These are phyloP conservation scores for Epichloe coenophiala DNA, from an alignment of 2,329 filamentous ascomycete species.

Conservation along the genomic window DNA sequence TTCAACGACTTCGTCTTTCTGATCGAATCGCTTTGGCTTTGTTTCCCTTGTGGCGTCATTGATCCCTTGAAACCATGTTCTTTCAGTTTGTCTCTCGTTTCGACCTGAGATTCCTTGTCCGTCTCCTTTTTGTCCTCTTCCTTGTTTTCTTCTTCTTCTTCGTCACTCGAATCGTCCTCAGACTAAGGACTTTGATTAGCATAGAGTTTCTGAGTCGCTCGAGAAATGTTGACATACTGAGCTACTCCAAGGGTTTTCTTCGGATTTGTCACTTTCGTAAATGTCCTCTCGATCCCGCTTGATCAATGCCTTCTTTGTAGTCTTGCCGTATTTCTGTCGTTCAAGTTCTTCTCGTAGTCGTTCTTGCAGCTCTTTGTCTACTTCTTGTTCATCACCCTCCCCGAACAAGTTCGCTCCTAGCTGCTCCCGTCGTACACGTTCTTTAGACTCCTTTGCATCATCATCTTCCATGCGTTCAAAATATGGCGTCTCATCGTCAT, in stretches of 20 bases:
- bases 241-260: conserved; percentile 28
- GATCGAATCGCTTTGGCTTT: conserved; percentile 19
- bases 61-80: conserved; percentile 56
- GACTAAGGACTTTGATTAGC: conserved; percentile 23
- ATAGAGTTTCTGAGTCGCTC: too few relatives aligned
- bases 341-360: conserved; percentile 54
- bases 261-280: conserved; percentile 58
- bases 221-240: conserved; percentile 16
- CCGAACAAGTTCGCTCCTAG: conserved; percentile 78
- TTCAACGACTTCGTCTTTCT: conserved; percentile 57
- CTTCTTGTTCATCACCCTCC: conserved; percentile 52
- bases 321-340: conserved; percentile 59
- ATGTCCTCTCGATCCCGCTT: conserved; percentile 79
- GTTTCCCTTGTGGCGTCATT: conserved; percentile 39
- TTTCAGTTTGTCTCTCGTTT: conserved; percentile 34
- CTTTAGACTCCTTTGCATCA: conserved; percentile 57
- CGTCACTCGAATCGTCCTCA: conserved; percentile 31
- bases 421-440: conserved; percentile 65
- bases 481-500: conserved; percentile 69
- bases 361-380: conserved; percentile 62
- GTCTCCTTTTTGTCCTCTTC: conserved; percentile 51
- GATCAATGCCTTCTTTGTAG: conserved; percentile 65
- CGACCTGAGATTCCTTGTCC: conserved; percentile 42
- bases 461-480: conserved; percentile 73
- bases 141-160: conserved; percentile 24